Conservation (phyloP, 345 rosid species). For the Eucalyptus shirleyi region DNA sequence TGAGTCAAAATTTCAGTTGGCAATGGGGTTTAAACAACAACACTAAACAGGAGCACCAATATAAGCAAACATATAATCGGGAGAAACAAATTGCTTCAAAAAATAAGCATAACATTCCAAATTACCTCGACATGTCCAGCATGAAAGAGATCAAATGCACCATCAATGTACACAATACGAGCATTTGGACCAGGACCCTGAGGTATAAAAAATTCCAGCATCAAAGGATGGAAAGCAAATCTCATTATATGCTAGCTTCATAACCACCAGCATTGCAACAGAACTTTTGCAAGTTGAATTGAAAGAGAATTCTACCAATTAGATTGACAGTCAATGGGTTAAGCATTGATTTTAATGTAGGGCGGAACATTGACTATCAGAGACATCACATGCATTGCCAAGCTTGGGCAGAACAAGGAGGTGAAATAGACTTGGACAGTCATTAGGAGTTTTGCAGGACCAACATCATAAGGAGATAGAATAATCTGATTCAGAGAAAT, state of each 20-base stretch:
- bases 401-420: not conserved
- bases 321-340: not conserved
- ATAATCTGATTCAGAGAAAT: not conserved
- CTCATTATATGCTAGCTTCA: not conserved
- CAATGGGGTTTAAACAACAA: not conserved
- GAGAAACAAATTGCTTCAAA: not conserved
- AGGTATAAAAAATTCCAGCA: not conserved
- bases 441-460: not conserved
- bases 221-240: not conserved
- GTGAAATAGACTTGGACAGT: not conserved
- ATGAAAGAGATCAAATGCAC: constrained; percentile 97
- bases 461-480: not conserved
- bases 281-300: not conserved
- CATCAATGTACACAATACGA: constrained; percentile 78
- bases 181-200: constrained; percentile 94
- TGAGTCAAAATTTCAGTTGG: not conserved
- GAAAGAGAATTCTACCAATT: not conserved
- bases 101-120: not conserved
- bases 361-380: not conserved
- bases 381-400: not conserved
- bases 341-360: not conserved
- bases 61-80: not conserved
- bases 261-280: not conserved
- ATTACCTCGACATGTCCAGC: constrained; percentile 98
- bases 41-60: not conserved